Percentiles rank a stretch among this genome's conserved stretches.
These are phyloP conservation scores for Penicillium atrosanguineum DNA, from an alignment of 495 filamentous ascomycete genomes.

Conservation along the genomic window DNA sequence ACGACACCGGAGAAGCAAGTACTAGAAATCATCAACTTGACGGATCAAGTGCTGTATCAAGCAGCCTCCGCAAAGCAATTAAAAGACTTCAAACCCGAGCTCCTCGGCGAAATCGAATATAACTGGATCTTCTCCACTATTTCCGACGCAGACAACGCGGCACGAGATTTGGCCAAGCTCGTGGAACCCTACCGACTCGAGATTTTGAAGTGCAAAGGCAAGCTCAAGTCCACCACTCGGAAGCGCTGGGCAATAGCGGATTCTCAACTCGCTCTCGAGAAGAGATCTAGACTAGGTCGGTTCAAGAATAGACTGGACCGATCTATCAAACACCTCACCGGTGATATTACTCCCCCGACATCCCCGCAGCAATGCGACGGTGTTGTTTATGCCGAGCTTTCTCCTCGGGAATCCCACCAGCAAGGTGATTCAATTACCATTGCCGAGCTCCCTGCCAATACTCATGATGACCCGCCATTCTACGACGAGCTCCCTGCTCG, in stretches of 20 bases:
- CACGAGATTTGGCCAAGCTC: constrained; percentile 6
- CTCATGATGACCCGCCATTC: background rate
- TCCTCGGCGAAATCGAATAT: constrained; percentile 17
- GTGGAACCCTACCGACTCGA: constrained; percentile 11
- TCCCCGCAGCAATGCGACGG: background rate
- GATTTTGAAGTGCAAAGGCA: constrained; percentile 15
- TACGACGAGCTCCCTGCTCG: background rate
- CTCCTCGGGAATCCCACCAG: background rate
- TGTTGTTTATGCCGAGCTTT: background rate
- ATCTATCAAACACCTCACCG: constrained; percentile 6
- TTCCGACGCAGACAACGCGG: constrained; percentile 6
- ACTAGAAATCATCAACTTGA: constrained; percentile 4
- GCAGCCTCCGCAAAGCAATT: constrained; percentile 7
- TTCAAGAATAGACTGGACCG: constrained; percentile 11
- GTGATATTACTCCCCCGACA: background rate
- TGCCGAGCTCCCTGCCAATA: background rate
- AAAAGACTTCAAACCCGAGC: constrained; percentile 2
- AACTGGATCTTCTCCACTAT: constrained; percentile 19
- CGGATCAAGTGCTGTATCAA: constrained; percentile 3
- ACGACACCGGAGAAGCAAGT: constrained; percentile 9
- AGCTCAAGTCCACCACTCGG: constrained; percentile 7
- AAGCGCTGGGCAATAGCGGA: constrained; percentile 14
- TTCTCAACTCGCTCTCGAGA: constrained; percentile 4
- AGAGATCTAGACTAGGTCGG: constrained; percentile 1
- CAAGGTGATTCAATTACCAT: background rate